Evolutionary conservation across 2,329 filamentous ascomycete species (phyloP).

Genomic region (Myrmaecium sp.): DNA sequence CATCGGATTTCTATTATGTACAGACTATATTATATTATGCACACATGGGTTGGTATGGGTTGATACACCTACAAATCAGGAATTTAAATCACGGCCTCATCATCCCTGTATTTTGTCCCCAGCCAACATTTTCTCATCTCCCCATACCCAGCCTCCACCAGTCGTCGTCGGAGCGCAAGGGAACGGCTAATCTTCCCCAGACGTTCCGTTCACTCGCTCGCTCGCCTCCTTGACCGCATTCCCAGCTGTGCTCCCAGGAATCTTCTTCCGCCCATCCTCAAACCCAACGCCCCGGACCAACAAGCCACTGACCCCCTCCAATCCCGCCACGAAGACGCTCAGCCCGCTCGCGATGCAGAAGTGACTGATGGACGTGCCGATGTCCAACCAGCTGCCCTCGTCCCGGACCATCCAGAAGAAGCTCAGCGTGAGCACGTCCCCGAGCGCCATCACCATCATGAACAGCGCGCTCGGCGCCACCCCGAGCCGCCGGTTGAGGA

Average conservation of each 20-base stretch:
- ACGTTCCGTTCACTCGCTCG: constrained; percentile 3
- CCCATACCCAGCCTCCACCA: too few species aligned
- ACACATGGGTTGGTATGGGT: too few species aligned
- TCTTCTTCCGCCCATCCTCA: constrained; percentile 14
- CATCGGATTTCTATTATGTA: too few species aligned
- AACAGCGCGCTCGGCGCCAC: constrained; percentile 81
- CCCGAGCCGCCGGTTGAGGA: constrained; percentile 69
- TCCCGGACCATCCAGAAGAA: constrained; percentile 98
- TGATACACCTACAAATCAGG: too few species aligned
- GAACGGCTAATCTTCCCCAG: constrained; percentile 1
- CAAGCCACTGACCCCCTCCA: constrained; percentile 72
- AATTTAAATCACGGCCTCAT: too few species aligned
- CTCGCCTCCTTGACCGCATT: not conserved
- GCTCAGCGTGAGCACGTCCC: constrained; percentile 79
- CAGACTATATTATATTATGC: too few species aligned
- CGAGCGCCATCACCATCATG: constrained; percentile 78
- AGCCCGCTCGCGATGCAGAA: constrained; percentile 83
- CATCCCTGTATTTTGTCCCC: too few species aligned
- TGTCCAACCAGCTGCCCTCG: constrained; percentile 93
- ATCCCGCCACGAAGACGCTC: constrained; percentile 74
- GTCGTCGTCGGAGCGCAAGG: too few species aligned
- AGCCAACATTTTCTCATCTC: too few species aligned
- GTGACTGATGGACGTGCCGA: constrained; percentile 90
- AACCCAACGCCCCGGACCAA: constrained; percentile 72
- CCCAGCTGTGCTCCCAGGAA: not conserved